Evolutionary conservation across 768 basidiomycete species (phyloP).

Genomic region (Mycena amicta): DNA sequence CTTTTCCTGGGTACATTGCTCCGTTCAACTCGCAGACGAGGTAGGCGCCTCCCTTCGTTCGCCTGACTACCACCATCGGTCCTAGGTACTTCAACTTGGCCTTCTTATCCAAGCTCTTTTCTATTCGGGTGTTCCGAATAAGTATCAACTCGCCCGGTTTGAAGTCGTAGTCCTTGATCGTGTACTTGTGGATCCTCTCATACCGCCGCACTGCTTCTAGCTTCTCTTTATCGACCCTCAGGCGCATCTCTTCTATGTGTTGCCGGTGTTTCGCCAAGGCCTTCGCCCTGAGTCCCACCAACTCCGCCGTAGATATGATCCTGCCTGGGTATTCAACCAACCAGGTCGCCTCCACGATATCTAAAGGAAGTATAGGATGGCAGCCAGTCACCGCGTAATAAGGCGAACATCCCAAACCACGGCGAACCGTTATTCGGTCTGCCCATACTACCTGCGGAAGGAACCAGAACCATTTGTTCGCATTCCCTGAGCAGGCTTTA

Average conservation of each 20-base stretch:
- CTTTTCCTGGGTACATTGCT: not conserved
- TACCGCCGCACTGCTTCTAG: not conserved
- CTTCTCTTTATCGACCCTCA: not conserved
- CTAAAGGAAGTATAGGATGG: conserved; percentile 35
- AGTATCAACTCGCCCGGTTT: conserved; percentile 30
- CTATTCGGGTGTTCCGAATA: conserved; percentile 34
- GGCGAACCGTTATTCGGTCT: conserved; percentile 33
- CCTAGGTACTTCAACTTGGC: conserved; percentile 31
- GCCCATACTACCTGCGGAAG: conserved; percentile 37
- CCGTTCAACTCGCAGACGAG: conserved; percentile 7
- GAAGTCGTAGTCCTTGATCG: conserved; percentile 31
- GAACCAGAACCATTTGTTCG: conserved; percentile 33
- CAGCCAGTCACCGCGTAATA: conserved; percentile 34
- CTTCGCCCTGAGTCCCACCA: conserved; percentile 25
- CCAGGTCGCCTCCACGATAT: conserved; percentile 36
- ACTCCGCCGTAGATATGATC: conserved; percentile 24
- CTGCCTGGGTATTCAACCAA: conserved; percentile 25
- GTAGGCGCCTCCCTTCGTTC: conserved; percentile 30
- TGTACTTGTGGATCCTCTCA: not conserved
- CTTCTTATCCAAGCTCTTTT: conserved; percentile 32
- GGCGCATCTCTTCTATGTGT: conserved; percentile 3
- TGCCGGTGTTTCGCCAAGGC: conserved; percentile 24
- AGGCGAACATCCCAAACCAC: conserved; percentile 34
- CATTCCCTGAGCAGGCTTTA: conserved; percentile 36
- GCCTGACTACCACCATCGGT: conserved; percentile 33